Evolutionary conservation across 2,329 filamentous ascomycete genomes (phyloP).

Genomic region (Colletotrichum cereale): DNA sequence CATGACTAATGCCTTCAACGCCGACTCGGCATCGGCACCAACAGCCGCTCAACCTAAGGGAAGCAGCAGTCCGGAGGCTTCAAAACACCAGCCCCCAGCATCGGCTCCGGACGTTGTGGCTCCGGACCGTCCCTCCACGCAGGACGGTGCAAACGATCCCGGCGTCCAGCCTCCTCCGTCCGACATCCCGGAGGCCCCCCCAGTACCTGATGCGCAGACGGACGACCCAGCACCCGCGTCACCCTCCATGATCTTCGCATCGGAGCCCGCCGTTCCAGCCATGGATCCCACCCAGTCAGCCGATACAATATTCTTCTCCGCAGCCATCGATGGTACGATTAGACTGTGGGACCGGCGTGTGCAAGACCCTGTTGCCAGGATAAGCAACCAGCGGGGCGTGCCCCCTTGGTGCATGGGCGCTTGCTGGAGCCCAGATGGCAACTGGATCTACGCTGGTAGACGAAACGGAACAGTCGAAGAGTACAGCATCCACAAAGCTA

Average conservation of each 20-base stretch:
- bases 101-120: constrained; percentile 13
- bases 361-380: constrained; percentile 81
- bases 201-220: constrained; percentile 14
- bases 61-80: constrained; percentile 26
- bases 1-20: constrained; percentile 50
- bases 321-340: constrained; percentile 87
- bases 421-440: constrained; percentile 96
- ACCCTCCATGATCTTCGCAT: constrained; percentile 54
- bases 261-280: constrained; percentile 54
- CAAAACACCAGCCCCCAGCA: constrained; percentile 20
- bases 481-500: constrained; percentile 84
- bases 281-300: constrained; percentile 71
- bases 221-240: constrained; percentile 46
- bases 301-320: constrained; percentile 87
- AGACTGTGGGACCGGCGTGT: constrained; percentile 94
- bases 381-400: constrained; percentile 78
- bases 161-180: neutral
- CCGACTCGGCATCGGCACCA: constrained; percentile 47
- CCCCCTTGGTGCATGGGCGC: constrained; percentile 98
- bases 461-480: constrained; percentile 96
- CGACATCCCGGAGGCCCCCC: constrained; percentile 24
- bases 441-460: constrained; percentile 92
- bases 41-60: constrained; percentile 44
- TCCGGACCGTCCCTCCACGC: neutral
- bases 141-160: constrained; percentile 9